A percentile compares a stretch with the other conserved stretches of the same genome.
phyloP scores from a whole-genome alignment of 225 moss, liverwort and hornwort species.

The Antitrichia curtipendula region DNA sequence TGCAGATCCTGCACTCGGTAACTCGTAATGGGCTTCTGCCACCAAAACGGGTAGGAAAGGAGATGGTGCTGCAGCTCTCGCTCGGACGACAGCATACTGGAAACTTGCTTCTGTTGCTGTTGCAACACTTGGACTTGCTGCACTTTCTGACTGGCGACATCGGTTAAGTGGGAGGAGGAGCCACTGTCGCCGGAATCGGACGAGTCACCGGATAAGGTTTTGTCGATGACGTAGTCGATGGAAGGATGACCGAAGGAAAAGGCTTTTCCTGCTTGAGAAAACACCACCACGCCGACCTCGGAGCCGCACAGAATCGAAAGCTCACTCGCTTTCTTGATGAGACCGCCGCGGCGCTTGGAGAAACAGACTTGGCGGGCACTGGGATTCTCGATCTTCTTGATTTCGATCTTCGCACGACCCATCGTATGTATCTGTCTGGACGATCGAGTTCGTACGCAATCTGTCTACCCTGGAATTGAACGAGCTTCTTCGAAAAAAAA shows the following conservation, averaged over 20 bases:
- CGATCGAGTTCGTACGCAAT: not conserved
- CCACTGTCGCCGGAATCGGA: slow-evolving; percentile 11
- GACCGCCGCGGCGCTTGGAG: slow-evolving; percentile 41
- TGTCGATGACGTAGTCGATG: slow-evolving; percentile 42
- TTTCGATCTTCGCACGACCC: slow-evolving; percentile 57
- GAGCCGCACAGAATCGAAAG: slow-evolving; percentile 42
- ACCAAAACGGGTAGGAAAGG: slow-evolving; percentile 19
- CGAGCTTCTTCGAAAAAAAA: not conserved
- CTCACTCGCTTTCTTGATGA: slow-evolving; percentile 51
- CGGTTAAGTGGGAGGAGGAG: not conserved
- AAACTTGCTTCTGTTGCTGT: slow-evolving; percentile 26
- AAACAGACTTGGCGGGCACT: slow-evolving; percentile 48
- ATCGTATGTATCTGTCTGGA: not conserved
- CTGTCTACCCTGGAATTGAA: not conserved
- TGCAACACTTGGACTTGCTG: slow-evolving; percentile 39
- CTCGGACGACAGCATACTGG: not conserved
- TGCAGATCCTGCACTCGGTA: slow-evolving; percentile 11
- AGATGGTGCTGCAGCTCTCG: slow-evolving; percentile 24
- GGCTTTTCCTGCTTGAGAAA: slow-evolving; percentile 48
- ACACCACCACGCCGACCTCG: slow-evolving; percentile 45
- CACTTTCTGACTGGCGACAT: slow-evolving; percentile 22
- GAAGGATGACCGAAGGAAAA: slow-evolving; percentile 49
- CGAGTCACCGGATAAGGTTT: slow-evolving; percentile 2
- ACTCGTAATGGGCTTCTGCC: slow-evolving; percentile 15
- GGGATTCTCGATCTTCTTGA: slow-evolving; percentile 49